Base-by-base conservation (phyloP, 2,329 filamentous ascomycete species). In the Botrytis porri region DNA sequence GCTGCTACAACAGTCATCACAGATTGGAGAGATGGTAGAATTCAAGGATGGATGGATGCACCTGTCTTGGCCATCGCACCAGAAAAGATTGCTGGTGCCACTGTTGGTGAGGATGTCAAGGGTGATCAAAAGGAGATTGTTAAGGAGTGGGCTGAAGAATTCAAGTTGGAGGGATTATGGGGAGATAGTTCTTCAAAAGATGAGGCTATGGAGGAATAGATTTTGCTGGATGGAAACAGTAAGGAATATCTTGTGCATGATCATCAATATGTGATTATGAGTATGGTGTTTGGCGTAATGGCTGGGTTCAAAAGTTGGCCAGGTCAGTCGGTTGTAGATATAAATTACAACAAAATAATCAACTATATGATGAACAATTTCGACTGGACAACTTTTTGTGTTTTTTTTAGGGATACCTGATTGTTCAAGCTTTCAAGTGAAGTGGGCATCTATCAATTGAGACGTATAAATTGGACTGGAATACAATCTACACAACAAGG, bases 21-120 rank as follows among this genome's bases (percentile, higher is more conserved):
- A n/a, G 96, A 99, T 84, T 97, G 96, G 93, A 89, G 96, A 77
- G 95, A 98, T 81, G 95, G 95, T 39, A 89, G 96, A 70, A 97
- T 99, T 78, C 94, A 97, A 83, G 95, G 95, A 73, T 97, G 95
- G 95, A 88, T 91, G 65, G 92, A 94, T 78, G 88, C 94, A 4
- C 94, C 95, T 12, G 86, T 87, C 51, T 83, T 93, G 74, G 84
- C 88, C 29, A 87, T 92, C 63, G 79, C 82, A 61, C 70, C 70
- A 4, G 81, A 82, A 75, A 80, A 81, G 63, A 79, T 80, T 45
- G 74, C 77, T 41, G 70, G 81, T 75, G 82, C 82, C 62, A 82
- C 80, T 14, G 82, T 82, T 69, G 83, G 85, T 74, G 83, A 85
- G n/a, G 83, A 84, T 69, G 82, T 84, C 71, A 81, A 85, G 77